These are phyloP conservation scores for Planoprotostelium fungivorum DNA, from an alignment of 78 protist species.

Conservation along the genomic window DNA sequence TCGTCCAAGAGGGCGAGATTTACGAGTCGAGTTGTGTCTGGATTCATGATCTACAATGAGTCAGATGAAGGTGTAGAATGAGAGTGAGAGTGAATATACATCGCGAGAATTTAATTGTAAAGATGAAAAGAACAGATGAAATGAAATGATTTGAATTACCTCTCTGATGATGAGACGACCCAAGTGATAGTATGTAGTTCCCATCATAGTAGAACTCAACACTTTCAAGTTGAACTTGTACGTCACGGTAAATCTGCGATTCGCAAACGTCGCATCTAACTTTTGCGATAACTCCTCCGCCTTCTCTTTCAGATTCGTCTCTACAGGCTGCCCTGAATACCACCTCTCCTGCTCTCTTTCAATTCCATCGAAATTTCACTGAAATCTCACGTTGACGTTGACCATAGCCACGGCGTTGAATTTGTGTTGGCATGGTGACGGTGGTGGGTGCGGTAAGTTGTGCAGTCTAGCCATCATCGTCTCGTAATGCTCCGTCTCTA, in stretches of 20 bases:
- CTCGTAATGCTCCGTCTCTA: background rate
- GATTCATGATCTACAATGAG: background rate
- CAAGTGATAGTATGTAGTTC: background rate
- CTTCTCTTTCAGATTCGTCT: background rate
- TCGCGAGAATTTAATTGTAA: too few species aligned
- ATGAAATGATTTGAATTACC: background rate
- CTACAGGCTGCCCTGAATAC: background rate
- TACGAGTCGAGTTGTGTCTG: background rate
- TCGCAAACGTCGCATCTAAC: background rate
- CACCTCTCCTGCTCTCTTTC: background rate
- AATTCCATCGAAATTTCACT: background rate
- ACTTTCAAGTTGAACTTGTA: background rate
- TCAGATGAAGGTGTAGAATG: background rate
- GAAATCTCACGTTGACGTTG: background rate
- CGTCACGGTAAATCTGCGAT: background rate
- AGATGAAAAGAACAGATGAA: too few species aligned
- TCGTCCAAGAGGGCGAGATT: background rate
- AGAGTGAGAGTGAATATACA: too few species aligned
- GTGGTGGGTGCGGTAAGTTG: background rate
- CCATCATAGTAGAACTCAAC: background rate
- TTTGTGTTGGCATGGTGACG: background rate
- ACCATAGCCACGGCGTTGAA: background rate
- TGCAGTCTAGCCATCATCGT: background rate
- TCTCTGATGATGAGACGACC: background rate
- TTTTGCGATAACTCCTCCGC: background rate